These are phyloP conservation scores for Pseudozyma sp. DNA, from an alignment of 1,284 basidiomycete genomes.

Conservation along the genomic window DNA sequence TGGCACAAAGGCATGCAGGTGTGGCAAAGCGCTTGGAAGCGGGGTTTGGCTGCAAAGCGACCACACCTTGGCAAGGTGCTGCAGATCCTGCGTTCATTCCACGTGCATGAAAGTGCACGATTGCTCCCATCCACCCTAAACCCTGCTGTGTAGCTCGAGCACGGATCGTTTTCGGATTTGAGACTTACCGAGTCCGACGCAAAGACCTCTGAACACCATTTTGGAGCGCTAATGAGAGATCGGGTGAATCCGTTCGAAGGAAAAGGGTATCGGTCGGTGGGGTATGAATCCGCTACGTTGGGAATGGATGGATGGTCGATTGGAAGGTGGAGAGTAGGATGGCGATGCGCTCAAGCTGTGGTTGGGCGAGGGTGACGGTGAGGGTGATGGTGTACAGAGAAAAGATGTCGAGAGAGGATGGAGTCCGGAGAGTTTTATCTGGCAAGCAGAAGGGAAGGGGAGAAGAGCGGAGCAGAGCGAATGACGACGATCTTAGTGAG, in stretches of 20 bases:
- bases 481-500: conserved; percentile 18
- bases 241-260: background rate
- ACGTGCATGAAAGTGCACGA: too few species aligned
- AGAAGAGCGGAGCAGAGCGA: conserved; percentile 1
- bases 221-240: conserved; percentile 7
- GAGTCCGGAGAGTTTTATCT: conserved; percentile 17
- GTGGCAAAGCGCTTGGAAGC: too few species aligned
- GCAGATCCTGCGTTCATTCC: too few species aligned
- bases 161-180: background rate
- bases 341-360: background rate
- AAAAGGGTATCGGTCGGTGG: conserved; percentile 1
- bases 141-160: background rate
- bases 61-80: too few species aligned
- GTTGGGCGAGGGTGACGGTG: conserved; percentile 1
- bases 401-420: background rate
- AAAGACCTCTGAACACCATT: conserved; percentile 53
- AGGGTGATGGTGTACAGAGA: conserved; percentile 1
- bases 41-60: too few species aligned
- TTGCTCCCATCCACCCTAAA: background rate
- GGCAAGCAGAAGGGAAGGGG: background rate
- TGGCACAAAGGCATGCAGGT: too few species aligned
- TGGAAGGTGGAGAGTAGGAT: background rate
- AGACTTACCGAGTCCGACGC: conserved; percentile 56
- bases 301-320: background rate
- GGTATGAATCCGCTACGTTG: conserved; percentile 8